phyloP scores from a whole-genome alignment of 2,329 filamentous ascomycete genomes.

The Chaetomium sp. region DNA sequence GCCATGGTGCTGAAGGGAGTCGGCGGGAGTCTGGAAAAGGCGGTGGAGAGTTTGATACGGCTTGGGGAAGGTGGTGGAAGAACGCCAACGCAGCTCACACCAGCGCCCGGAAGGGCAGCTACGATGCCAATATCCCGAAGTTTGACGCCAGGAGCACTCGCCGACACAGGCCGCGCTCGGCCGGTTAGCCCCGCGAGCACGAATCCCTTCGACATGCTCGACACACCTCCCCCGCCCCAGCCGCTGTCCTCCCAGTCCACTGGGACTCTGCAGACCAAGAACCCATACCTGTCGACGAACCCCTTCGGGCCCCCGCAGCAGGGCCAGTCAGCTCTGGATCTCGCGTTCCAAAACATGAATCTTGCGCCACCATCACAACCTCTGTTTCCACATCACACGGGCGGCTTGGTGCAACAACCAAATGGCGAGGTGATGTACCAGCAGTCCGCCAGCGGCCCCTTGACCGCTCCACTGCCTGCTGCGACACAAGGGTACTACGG shows the following conservation, averaged over 20 bases:
- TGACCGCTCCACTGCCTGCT: constrained; percentile 38
- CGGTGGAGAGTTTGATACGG: constrained; percentile 77
- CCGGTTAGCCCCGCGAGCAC: constrained; percentile 39
- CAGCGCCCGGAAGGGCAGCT: constrained; percentile 38
- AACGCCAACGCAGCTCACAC: constrained; percentile 26
- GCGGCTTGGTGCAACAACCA: constrained; percentile 41
- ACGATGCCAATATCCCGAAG: constrained; percentile 25
- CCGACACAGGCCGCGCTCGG: constrained; percentile 29
- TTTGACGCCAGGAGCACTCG: constrained; percentile 41
- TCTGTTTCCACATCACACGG: constrained; percentile 66
- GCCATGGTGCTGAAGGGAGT: constrained; percentile 73
- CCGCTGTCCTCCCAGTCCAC: constrained; percentile 61
- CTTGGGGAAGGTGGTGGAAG: constrained; percentile 59
- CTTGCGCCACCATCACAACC: constrained; percentile 51
- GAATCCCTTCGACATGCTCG: constrained; percentile 66
- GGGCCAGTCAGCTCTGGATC: constrained; percentile 45
- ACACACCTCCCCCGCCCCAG: constrained; percentile 46
- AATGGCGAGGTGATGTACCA: constrained; percentile 38
- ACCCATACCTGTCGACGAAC: constrained; percentile 57
- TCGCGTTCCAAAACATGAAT: constrained; percentile 70
- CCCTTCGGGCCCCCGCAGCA: constrained; percentile 57
- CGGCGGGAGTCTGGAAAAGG: constrained; percentile 76
- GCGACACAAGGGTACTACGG: constrained; percentile 34
- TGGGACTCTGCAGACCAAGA: constrained; percentile 52
- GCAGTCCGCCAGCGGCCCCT: constrained; percentile 27